Evolutionary conservation across 1,139 yeast genomes (phyloP).

Genomic region (Magnusiomyces sp.): DNA sequence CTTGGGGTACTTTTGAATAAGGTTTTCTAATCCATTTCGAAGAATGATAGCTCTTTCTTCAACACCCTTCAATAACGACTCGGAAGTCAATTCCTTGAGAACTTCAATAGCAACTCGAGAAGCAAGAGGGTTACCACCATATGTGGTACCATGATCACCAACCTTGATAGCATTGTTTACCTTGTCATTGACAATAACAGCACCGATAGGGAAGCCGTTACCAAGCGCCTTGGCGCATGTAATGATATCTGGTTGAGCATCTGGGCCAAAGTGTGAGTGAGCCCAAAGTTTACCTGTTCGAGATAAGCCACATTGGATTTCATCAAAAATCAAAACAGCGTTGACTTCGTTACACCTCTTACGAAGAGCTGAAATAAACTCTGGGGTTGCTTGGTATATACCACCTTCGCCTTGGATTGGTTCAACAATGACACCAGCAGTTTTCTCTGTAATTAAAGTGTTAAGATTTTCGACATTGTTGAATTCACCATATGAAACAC

Average conservation of each 20-base stretch:
- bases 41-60: conserved; percentile 49
- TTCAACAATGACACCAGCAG: conserved; percentile 90
- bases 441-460: conserved; percentile 52
- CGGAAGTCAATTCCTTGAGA: conserved; percentile 53
- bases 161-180: conserved; percentile 65
- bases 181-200: conserved; percentile 75
- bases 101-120: conserved; percentile 74
- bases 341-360: conserved; percentile 60
- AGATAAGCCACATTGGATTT: conserved; percentile 94
- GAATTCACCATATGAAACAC: conserved; percentile 58
- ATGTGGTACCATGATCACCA: conserved; percentile 97
- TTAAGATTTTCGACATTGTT: conserved; percentile 54
- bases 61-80: conserved; percentile 54
- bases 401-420: conserved; percentile 99
- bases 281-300: conserved; percentile 94
- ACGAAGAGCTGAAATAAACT: conserved; percentile 59
- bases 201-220: conserved; percentile 96
- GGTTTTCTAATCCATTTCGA: conserved; percentile 40
- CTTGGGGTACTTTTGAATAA: conserved; percentile 50
- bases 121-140: conserved; percentile 95
- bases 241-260: conserved; percentile 87
- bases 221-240: conserved; percentile 96
- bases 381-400: conserved; percentile 55
- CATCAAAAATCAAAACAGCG: conserved; percentile 81
- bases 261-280: conserved; percentile 60